Base-by-base conservation (phyloP, 257 asterid species). In the Lavandula angustifolia region DNA sequence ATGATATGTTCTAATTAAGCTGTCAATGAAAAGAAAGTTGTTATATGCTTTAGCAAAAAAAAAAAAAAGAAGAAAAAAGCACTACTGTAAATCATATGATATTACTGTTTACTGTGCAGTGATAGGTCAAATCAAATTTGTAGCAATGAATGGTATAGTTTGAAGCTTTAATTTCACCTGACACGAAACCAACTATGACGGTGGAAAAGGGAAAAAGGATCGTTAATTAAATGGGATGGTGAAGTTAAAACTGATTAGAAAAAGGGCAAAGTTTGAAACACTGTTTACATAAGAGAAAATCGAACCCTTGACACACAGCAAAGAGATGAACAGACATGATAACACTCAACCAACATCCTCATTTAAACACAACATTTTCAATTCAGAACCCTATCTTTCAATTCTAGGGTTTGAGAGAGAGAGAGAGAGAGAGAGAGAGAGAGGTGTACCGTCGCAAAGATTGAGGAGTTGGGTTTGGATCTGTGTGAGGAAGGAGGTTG, bases 401-500 rank as follows among this genome's bases (percentile, higher is more conserved):
- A 37, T 43, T 70, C 71, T 75, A 79, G 83, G 80, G 80, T 79
- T 79, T 75, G 58, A 34, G 61, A 33, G 56, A 44, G 34, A 18
- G 55, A 31, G 54, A 16, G 40, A 6, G 11, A 16, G 32, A 35
- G 46, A n/a, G 66, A 50, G 50, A 7, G n/a, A 3, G 3, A 6
- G 4, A 11, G 0, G 11, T 3, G n/a, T 27, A 86, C 96, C 95
- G 74, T 75, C 81, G 79, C 84, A 80, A 50, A 91, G 89, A 80
- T 75, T 75, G 49, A 79, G 62, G 51, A 91, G 85, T 38, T 88
- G 95, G 40, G 86, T 27, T 72, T 87, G 64, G 16, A 92, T 87
- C 31, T 85, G 73, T 89, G 65, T 68, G 70, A 92, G 91, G 75
- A 92, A 92, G 8, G 89, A 81, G 7, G 82, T 84, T 16, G 98